Evolutionary conservation across 2,329 filamentous ascomycete species (phyloP), one percentile per base, ranked within the genome.

Genomic region (Xylariaceae sp.): DNA sequence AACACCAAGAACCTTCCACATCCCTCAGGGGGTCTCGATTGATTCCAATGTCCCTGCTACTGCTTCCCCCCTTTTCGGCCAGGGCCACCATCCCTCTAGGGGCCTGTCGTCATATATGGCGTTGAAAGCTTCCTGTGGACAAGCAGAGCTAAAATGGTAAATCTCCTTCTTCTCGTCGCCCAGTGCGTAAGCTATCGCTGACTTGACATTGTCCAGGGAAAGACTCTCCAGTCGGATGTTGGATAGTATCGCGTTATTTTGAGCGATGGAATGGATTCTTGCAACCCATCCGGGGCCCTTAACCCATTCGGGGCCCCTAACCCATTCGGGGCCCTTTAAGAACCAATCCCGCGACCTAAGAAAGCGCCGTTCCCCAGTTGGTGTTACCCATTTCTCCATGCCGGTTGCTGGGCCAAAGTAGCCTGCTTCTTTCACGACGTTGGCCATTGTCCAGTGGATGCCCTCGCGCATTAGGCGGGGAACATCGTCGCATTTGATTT

Each of bases 401-500:
- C 17, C 29, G 4, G 10, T 27, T 22, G 12, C 18, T 1, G 8
- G 1, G 8, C 33, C 23, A 12, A 39, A 12, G 19, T 19, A 41
- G 3, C 42, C 42, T 12, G 45, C 42, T 33, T 47, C 44, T 29
- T 16, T 31, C 17, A 42, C 16, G 15, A 42, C 25, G 26, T 47
- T 45, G 19, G 15, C 31, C 15, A 13, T 13, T 10, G 34, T 19
- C 40, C 42, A 47, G 33, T 42, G n/a, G 25, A 47, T 36, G 5
- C 44, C 44, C 24, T 45, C 42, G 21, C 44, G 36, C 42, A 43
- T 42, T 10, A 43, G 33, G 31, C n/a, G 35, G 25, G 38, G 38
- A 25, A 43, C 33, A 14, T 40, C 38, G 15, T 19, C 1, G 32
- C 36, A 47, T 21, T 43, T 47, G 14, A 46, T 33, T 4, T n/a